phyloP scores from a whole-genome alignment of 768 basidiomycete species.

The Serendipita sp. region DNA sequence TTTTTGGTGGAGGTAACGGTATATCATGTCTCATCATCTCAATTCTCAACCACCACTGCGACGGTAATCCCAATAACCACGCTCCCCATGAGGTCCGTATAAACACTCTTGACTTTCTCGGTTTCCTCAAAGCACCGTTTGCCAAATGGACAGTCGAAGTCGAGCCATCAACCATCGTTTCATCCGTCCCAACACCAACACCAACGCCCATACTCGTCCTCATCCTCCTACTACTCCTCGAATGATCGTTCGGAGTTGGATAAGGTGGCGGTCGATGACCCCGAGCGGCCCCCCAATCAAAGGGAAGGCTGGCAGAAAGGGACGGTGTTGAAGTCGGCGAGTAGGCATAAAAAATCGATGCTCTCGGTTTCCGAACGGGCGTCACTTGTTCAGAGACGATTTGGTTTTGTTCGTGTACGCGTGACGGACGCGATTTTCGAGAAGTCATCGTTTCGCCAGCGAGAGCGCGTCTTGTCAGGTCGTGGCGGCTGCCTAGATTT shows the following conservation, averaged over 20 bases:
- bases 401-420: background rate
- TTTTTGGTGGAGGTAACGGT: slow-evolving; percentile 51
- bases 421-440: background rate
- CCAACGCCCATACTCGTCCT: slow-evolving; percentile 42
- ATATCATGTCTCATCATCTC: slow-evolving; percentile 69
- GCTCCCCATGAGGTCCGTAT: background rate
- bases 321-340: slow-evolving; percentile 55
- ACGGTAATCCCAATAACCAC: slow-evolving; percentile 36
- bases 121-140: slow-evolving; percentile 26
- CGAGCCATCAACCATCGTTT: slow-evolving; percentile 12
- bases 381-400: background rate
- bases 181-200: slow-evolving; percentile 40
- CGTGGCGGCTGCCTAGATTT: no score
- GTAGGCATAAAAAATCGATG: slow-evolving; percentile 25
- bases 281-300: slow-evolving; percentile 81
- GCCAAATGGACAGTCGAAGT: slow-evolving; percentile 10
- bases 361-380: background rate
- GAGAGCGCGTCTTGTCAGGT: no score
- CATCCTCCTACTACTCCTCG: background rate
- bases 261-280: slow-evolving; percentile 56
- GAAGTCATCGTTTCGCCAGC: background rate
- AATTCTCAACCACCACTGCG: slow-evolving; percentile 60
- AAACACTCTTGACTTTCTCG: slow-evolving; percentile 6
- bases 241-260: slow-evolving; percentile 30
- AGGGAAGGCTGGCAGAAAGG: slow-evolving; percentile 57